Conservation (phyloP, 176 grass and related monocot genomes). For the Lolium rigidum region DNA sequence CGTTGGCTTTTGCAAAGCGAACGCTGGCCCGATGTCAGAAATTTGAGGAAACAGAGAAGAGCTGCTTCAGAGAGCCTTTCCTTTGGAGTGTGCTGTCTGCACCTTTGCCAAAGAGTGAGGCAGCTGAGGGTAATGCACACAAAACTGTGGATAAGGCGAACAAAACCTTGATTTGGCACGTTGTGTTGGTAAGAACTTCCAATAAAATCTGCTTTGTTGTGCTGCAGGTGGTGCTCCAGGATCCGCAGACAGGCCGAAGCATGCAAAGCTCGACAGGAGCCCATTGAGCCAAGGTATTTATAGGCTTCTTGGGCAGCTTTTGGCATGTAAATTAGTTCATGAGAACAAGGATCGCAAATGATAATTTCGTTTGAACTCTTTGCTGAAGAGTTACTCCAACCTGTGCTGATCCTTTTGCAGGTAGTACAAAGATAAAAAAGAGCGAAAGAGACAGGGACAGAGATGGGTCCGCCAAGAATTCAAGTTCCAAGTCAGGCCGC, state of each 20-base stretch:
- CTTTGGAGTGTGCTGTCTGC: conserved; percentile 58
- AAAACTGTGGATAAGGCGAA: conserved; percentile 1
- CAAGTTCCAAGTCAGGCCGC: conserved; percentile 60
- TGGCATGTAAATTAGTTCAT: conserved; percentile 15
- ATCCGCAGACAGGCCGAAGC: conserved; percentile 44
- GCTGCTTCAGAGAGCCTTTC: conserved; percentile 67
- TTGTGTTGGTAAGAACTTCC: background rate
- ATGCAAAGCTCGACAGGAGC: conserved; percentile 58
- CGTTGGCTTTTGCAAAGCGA: conserved; percentile 67
- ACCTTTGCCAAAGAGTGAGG: conserved; percentile 43
- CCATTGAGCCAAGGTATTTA: conserved; percentile 57
- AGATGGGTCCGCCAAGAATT: conserved; percentile 54
- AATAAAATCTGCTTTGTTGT: conserved; percentile 18
- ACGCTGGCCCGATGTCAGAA: conserved; percentile 56
- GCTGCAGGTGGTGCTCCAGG: conserved; percentile 38
- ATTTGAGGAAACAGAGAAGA: conserved; percentile 64
- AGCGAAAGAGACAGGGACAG: conserved; percentile 61
- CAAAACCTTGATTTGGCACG: background rate
- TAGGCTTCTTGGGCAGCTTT: conserved; percentile 41
- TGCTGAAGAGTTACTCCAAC: conserved; percentile 25
- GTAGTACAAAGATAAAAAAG: conserved; percentile 70
- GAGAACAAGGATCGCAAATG: conserved; percentile 47
- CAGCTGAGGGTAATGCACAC: conserved; percentile 54
- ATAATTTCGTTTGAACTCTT: conserved; percentile 43
- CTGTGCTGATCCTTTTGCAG: conserved; percentile 28